These are phyloP conservation scores for Globisporangium canariense DNA, from an alignment of 352 stramenopile species.

Conservation along the genomic window DNA sequence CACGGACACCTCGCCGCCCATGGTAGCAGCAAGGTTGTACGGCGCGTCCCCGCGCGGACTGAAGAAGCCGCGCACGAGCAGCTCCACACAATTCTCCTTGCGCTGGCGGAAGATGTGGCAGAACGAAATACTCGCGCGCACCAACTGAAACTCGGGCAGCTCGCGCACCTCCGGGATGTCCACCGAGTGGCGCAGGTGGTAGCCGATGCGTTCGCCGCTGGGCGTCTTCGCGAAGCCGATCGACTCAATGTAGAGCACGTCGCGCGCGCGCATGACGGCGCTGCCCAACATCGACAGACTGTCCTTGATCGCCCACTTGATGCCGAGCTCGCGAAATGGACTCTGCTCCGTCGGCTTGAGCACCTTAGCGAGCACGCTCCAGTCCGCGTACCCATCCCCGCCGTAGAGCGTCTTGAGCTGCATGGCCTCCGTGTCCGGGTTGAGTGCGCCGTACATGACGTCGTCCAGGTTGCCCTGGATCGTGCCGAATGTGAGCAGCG, in stretches of 20 bases:
- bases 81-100: conserved; percentile 28
- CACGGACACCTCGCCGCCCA: conserved; percentile 3
- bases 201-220: conserved; percentile 45
- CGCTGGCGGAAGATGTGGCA: conserved; percentile 44
- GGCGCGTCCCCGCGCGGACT: conserved; percentile 28
- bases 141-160: conserved; percentile 31
- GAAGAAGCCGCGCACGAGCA: conserved; percentile 35
- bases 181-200: conserved; percentile 52
- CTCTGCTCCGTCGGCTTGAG: conserved; percentile 27
- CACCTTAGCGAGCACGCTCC: conserved; percentile 37
- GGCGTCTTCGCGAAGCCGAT: conserved; percentile 38
- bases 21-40: conserved; percentile 27
- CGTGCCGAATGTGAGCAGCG: conserved; percentile 27
- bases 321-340: conserved; percentile 46
- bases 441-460: conserved; percentile 56
- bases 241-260: conserved; percentile 57
- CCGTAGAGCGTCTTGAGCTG: conserved; percentile 52
- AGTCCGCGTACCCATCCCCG: conserved; percentile 47
- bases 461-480: conserved; percentile 44
- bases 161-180: conserved; percentile 34
- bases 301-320: conserved; percentile 60
- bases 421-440: conserved; percentile 45
- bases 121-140: conserved; percentile 41
- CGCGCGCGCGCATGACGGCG: conserved; percentile 38
- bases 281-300: conserved; percentile 19